A percentile compares a stretch with the other conserved stretches of the same genome.
Conservation (phyloP, 108 stramenopile genomes). For the Nitzschia sp. region DNA sequence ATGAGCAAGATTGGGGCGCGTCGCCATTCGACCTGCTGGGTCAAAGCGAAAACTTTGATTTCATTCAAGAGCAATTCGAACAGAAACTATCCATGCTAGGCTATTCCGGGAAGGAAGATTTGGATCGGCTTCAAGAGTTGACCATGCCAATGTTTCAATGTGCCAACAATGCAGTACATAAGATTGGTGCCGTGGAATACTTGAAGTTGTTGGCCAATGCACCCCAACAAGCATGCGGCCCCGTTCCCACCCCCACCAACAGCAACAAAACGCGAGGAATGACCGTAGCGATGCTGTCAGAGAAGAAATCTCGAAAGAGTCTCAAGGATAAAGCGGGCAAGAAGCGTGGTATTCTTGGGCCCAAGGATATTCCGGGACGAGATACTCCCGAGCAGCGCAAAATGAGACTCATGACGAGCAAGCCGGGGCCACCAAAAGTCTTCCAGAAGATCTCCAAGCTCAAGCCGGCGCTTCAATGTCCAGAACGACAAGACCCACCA, state of each 20-base stretch:
- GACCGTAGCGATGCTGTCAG: background rate
- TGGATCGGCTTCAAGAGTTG: slow-evolving; percentile 5
- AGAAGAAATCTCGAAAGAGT: background rate
- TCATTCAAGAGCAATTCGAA: background rate
- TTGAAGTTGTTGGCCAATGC: background rate
- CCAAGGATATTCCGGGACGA: slow-evolving; percentile 7
- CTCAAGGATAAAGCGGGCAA: background rate
- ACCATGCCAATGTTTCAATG: background rate
- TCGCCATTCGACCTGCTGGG: background rate
- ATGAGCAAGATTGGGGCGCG: background rate
- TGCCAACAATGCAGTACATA: background rate
- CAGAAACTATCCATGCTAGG: background rate
- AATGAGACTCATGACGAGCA: background rate
- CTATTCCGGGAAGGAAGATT: background rate
- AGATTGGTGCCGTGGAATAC: background rate
- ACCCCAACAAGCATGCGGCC: background rate
- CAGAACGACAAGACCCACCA: too few relatives aligned
- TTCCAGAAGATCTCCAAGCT: background rate
- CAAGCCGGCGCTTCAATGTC: too few relatives aligned
- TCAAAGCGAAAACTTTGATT: background rate
- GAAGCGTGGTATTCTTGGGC: background rate
- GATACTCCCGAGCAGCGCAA: slow-evolving; percentile 15
- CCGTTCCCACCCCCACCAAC: background rate
- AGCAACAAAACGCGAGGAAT: background rate
- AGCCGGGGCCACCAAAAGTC: background rate